Base-by-base conservation (phyloP, 1,284 basidiomycete species). In the Porogramme epimiltina region DNA sequence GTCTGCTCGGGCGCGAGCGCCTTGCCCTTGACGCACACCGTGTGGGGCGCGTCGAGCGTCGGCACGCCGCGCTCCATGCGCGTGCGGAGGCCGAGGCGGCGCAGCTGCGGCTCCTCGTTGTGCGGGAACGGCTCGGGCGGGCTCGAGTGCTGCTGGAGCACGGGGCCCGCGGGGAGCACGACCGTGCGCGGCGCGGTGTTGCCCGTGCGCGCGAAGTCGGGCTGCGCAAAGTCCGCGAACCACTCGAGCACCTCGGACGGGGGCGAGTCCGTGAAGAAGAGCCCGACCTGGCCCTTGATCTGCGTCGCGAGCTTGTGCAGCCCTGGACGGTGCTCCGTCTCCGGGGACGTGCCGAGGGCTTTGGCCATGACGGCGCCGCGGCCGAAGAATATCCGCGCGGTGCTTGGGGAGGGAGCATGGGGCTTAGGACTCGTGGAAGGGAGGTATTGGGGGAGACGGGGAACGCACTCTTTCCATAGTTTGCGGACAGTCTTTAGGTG, bases 31-130 rank as follows among this genome's bases (percentile, higher is more conserved):
- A 85, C 84, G 73, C 96, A 98, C 42, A 99, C 76, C 44, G 82
- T 80, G 68, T 96, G 95, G n/a, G 91, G 78, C 49, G 76, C 79
- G 43, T 85, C 82, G 49, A 99, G 75, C 3, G 88, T 91, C 2
- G 97, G 96, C 2, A 98, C 90, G 51, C 96, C 97, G 59, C 83
- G 84, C 58, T 89, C 83, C 75, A 99, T 82, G 49, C 79, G 81
- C 18, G 96, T 98, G 41, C 86, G 81, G 47, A 99, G 76, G 11
- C 97, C 97, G 25, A 98, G 81, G 68, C 91, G 89, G 51, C 96
- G 85, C 48, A 99, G 78, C 67, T 98, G 95, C 19, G 96, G 94
- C 64, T 99, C 96, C 74, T 98, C 92, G 62, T 93, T 94, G 71
- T 98, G 95, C 24, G 96, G 93, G 69, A 98, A 95, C 1, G 94